Conservation (phyloP, 441 rosid species). For the Capsella rubella region DNA sequence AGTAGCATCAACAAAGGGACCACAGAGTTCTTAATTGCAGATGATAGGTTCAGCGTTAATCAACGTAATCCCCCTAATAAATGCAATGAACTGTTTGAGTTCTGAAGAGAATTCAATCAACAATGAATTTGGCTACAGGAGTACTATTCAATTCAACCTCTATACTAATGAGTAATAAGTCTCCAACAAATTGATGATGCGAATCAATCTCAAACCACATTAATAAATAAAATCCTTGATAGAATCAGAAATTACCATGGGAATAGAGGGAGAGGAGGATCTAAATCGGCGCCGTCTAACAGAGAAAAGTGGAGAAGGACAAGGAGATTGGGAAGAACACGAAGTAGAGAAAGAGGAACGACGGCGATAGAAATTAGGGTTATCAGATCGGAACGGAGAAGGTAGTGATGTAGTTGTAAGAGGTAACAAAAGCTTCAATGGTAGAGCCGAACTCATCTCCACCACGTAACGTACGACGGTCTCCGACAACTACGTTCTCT, state of each 20-base stretch:
- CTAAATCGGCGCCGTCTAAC: conserved; percentile 38
- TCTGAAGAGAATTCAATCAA: not conserved
- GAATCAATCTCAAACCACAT: not conserved
- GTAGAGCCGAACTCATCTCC: conserved; percentile 52
- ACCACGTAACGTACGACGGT: not conserved
- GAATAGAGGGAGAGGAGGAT: conserved; percentile 40
- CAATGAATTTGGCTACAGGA: not conserved
- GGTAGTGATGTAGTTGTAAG: conserved; percentile 35
- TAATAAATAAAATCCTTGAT: not conserved
- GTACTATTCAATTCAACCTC: not conserved
- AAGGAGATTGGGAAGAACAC: not conserved
- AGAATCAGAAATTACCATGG: conserved; percentile 49
- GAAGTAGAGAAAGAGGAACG: conserved; percentile 24
- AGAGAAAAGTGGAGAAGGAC: conserved; percentile 16
- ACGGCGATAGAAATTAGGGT: conserved; percentile 46
- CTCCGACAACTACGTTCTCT: not conserved
- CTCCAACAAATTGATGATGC: not conserved
- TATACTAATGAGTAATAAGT: not conserved
- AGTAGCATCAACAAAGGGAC: not conserved
- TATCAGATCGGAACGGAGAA: conserved; percentile 42
- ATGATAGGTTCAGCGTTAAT: not conserved
- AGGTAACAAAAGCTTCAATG: conserved; percentile 60
- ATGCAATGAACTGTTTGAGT: not conserved
- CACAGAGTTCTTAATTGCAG: not conserved
- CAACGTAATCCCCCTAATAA: not conserved